phyloP scores from a whole-genome alignment of 495 filamentous ascomycete species.

The Lasiosphaeria miniovina region DNA sequence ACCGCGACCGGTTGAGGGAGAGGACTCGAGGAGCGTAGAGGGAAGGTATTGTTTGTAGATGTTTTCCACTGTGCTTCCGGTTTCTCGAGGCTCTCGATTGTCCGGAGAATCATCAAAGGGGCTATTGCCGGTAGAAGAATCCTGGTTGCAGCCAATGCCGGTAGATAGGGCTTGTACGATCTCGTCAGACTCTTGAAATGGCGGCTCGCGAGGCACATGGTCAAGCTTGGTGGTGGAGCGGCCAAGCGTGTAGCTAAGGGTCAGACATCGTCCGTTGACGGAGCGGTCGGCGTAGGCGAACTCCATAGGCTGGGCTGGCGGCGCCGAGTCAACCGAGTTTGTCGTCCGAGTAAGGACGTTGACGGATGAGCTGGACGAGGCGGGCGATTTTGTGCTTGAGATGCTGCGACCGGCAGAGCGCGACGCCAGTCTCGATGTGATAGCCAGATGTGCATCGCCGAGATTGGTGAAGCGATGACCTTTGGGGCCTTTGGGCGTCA shows the following conservation, averaged over 20 bases:
- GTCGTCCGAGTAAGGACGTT: slow-evolving; percentile 7
- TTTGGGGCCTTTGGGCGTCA: slow-evolving; percentile 21
- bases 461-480: slow-evolving; percentile 23
- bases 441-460: slow-evolving; percentile 27
- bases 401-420: slow-evolving; percentile 8
- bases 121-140: neutral
- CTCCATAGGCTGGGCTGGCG: slow-evolving; percentile 13
- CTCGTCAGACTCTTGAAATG: neutral
- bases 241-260: slow-evolving; percentile 5
- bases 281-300: slow-evolving; percentile 1
- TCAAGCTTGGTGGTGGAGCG: neutral
- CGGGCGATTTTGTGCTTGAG: neutral
- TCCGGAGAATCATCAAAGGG: neutral
- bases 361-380: slow-evolving; percentile 13
- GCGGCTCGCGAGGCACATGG: neutral
- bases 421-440: slow-evolving; percentile 20
- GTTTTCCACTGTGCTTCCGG: slow-evolving; percentile 30
- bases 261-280: slow-evolving; percentile 16
- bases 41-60: slow-evolving; percentile 30
- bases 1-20: slow-evolving; percentile 3
- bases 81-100: slow-evolving; percentile 11
- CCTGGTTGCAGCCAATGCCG: neutral
- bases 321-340: slow-evolving; percentile 3
- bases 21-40: neutral
- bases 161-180: neutral